A percentile compares a stretch with the other conserved stretches of the same genome.
phyloP scores from a whole-genome alignment of 2,329 filamentous ascomycete genomes.

The Cladophialophora bantiana region DNA sequence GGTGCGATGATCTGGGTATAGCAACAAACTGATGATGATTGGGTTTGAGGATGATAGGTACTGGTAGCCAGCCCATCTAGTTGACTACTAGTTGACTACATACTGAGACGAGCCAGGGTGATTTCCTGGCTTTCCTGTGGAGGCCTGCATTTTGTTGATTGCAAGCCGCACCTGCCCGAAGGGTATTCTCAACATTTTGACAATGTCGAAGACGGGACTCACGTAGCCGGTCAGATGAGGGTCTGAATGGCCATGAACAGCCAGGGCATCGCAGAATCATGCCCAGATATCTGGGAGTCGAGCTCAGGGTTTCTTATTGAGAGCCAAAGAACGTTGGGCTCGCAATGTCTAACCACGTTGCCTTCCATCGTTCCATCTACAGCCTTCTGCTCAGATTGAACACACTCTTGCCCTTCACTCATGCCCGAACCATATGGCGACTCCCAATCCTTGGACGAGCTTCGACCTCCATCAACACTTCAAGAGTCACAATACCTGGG shows the following conservation, averaged over 20 bases:
- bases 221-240: neutral
- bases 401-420: neutral
- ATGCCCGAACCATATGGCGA: neutral
- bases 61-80: neutral
- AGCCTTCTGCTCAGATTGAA: neutral
- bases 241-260: no score
- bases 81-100: neutral
- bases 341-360: neutral
- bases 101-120: neutral
- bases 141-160: neutral
- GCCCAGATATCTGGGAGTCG: neutral
- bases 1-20: slow-evolving; percentile 70
- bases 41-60: neutral
- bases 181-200: neutral
- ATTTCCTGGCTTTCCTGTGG: neutral
- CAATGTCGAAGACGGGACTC: neutral
- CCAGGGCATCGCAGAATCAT: neutral
- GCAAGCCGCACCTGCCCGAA: neutral
- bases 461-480: neutral
- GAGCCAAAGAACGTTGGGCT: neutral
- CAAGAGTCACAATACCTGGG: slow-evolving; percentile 69
- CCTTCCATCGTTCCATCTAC: neutral
- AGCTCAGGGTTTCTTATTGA: neutral
- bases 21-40: neutral
- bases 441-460: neutral